Conservation (phyloP, 2,329 filamentous ascomycete genomes). For the Stagonosporopsis cucurbitacearum region DNA sequence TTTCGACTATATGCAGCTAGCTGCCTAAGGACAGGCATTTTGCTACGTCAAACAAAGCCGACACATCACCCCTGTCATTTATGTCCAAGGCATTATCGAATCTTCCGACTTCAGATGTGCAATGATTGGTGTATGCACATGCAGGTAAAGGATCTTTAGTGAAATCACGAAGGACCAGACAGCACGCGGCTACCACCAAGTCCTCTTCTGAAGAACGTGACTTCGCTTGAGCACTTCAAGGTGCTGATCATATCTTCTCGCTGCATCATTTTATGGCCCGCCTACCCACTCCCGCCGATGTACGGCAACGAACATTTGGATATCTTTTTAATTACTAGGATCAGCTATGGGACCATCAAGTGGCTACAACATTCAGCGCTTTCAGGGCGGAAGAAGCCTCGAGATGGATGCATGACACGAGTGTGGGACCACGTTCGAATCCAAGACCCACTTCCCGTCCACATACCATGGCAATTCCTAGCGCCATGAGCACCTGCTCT, state of each 20-base stretch:
- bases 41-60: background rate
- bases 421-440: slow-evolving; percentile 3
- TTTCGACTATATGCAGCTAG: slow-evolving; percentile 14
- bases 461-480: slow-evolving; percentile 1
- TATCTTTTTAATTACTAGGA: background rate
- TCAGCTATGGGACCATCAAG: background rate
- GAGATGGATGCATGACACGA: slow-evolving; percentile 1
- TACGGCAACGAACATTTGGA: background rate
- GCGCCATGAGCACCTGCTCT: slow-evolving; percentile 4
- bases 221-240: background rate
- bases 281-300: background rate
- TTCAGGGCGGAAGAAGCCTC: background rate
- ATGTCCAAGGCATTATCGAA: background rate
- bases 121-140: slow-evolving; percentile 3
- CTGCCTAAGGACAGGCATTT: slow-evolving; percentile 6
- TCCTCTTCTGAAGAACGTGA: background rate
- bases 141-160: background rate
- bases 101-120: background rate
- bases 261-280: background rate
- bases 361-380: background rate
- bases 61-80: background rate
- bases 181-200: slow-evolving; percentile 1
- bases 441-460: slow-evolving; percentile 14
- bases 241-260: background rate
- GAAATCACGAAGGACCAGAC: background rate